A percentile compares a stretch with the other conserved stretches of the same genome.
phyloP scores from a whole-genome alignment of 306 rosid species.

The Begonia peltatifolia region DNA sequence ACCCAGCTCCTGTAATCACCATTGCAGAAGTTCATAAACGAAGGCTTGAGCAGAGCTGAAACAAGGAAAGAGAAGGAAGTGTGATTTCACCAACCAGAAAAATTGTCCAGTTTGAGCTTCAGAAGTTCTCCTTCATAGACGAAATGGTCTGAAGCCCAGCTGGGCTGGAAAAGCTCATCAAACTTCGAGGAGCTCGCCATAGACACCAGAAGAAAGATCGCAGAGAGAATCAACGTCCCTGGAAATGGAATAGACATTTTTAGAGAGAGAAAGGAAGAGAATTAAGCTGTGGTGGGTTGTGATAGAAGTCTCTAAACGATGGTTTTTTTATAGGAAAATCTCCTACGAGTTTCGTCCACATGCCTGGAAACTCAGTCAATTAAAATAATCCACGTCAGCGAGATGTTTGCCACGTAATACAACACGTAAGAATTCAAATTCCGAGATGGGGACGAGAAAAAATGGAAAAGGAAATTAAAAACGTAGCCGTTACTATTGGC shows the following conservation, averaged over 20 bases:
- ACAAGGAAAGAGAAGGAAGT: neutral
- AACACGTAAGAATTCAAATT: constrained; percentile 30
- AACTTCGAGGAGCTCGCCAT: constrained; percentile 45
- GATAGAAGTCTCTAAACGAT: constrained; percentile 1
- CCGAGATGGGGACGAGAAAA: constrained; percentile 6
- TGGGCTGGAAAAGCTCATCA: constrained; percentile 71
- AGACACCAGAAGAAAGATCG: constrained; percentile 28
- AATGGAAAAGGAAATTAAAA: neutral
- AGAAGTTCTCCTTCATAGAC: constrained; percentile 62
- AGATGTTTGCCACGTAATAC: constrained; percentile 13
- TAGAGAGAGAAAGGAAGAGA: neutral
- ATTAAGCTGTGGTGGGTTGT: constrained; percentile 16
- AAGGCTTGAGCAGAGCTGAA: neutral
- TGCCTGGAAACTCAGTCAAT: constrained; percentile 9
- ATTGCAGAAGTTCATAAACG: neutral
- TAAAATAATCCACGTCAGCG: constrained; percentile 22
- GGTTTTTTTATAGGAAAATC: constrained; percentile 26
- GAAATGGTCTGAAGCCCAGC: constrained; percentile 88
- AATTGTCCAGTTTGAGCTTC: constrained; percentile 70
- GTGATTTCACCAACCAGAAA: constrained; percentile 35
- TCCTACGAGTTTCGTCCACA: constrained; percentile 24
- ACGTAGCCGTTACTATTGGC: constrained; percentile 14
- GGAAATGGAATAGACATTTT: constrained; percentile 8
- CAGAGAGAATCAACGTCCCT: constrained; percentile 11
- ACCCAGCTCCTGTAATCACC: constrained; percentile 70